Percentiles rank a stretch among this genome's conserved stretches.
phyloP scores from a whole-genome alignment of 2,329 filamentous ascomycete genomes.

The Paecilomyces variotii region DNA sequence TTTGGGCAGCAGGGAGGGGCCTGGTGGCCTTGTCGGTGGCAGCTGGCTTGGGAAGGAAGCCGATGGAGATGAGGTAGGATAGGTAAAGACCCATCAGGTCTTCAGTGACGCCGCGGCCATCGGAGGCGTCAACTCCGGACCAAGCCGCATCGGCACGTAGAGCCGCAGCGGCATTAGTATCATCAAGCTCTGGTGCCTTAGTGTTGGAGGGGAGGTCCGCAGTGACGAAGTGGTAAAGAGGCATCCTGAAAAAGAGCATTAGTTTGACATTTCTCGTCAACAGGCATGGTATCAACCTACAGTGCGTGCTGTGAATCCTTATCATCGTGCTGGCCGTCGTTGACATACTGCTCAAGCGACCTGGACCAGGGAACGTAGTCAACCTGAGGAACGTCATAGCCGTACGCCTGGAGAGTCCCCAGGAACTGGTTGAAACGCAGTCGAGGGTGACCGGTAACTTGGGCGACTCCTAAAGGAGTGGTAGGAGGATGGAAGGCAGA shows the following conservation, averaged over 20 bases:
- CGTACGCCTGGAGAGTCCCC: conserved; percentile 61
- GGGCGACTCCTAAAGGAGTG: conserved; percentile 54
- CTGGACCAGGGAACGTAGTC: conserved; percentile 62
- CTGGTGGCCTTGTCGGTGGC: conserved; percentile 12
- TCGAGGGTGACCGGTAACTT: conserved; percentile 72
- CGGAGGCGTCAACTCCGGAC: conserved; percentile 51
- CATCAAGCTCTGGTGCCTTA: conserved; percentile 66
- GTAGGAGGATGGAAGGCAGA: conserved; percentile 57
- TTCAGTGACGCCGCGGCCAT: conserved; percentile 48
- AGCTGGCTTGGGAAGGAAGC: conserved; percentile 48
- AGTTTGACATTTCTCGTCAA: background rate
- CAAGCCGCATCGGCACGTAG: conserved; percentile 55
- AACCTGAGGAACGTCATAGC: conserved; percentile 60
- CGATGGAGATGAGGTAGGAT: conserved; percentile 53
- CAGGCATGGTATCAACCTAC: conserved; percentile 21
- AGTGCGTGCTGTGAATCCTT: conserved; percentile 60
- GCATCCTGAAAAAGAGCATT: conserved; percentile 39
- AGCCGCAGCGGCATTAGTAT: conserved; percentile 57
- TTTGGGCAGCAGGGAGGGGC: conserved; percentile 36
- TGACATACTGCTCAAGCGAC: conserved; percentile 61
- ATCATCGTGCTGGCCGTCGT: conserved; percentile 46
- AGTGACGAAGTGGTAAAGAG: conserved; percentile 66
- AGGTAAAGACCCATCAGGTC: conserved; percentile 58
- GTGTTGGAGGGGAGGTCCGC: conserved; percentile 62
- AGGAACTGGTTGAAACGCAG: conserved; percentile 72